Conservation (phyloP, 139 green algal species). For the Desmodesmus armatus region DNA sequence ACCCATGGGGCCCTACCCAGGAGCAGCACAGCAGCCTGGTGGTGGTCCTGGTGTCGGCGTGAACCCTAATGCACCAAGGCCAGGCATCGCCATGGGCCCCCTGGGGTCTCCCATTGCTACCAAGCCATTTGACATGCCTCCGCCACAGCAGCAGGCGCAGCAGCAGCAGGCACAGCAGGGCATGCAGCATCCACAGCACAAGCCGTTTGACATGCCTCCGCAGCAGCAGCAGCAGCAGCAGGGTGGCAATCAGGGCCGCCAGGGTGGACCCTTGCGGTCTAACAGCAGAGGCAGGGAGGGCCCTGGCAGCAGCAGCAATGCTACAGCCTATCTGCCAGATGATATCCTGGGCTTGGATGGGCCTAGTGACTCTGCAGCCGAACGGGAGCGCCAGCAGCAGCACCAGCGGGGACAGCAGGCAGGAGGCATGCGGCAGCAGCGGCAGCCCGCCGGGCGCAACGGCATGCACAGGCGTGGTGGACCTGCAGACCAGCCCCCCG, state of each 20-base stretch:
- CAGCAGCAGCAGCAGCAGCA: slow-evolving; percentile 40
- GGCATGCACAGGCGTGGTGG: background rate
- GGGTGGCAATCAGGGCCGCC: background rate
- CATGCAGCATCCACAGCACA: background rate
- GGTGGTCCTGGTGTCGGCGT: background rate
- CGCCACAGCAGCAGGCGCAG: background rate
- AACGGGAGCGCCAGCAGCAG: too few species aligned
- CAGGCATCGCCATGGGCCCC: background rate
- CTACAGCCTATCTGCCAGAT: slow-evolving; percentile 22
- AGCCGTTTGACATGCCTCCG: too few species aligned
- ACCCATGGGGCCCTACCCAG: background rate
- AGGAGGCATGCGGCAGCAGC: background rate
- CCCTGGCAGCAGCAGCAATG: background rate
- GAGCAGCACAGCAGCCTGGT: background rate
- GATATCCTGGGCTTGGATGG: slow-evolving; percentile 36
- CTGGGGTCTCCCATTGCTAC: slow-evolving; percentile 25
- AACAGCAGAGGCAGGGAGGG: background rate
- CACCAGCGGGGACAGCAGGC: background rate
- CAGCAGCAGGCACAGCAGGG: slow-evolving; percentile 5
- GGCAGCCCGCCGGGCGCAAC: background rate
- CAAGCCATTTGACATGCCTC: too few species aligned
- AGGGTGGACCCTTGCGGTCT: background rate
- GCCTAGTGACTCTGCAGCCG: too few species aligned
- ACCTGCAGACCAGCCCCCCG: background rate
- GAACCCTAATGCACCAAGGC: too few species aligned